phyloP scores from a whole-genome alignment of 805 yeast species.

The Kuraishia piskuri region DNA sequence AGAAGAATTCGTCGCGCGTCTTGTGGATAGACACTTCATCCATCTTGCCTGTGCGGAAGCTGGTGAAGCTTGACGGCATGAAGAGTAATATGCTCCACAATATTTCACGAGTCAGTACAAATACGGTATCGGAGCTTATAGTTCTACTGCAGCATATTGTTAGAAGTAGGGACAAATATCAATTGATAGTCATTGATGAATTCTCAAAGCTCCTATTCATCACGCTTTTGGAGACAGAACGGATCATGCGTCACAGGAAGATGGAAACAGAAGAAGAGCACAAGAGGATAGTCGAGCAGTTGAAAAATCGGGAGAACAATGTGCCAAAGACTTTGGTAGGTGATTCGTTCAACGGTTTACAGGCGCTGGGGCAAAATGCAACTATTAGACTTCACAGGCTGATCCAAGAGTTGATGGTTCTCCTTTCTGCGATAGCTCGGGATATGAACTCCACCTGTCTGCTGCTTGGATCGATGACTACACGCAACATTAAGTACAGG shows the following conservation, averaged over 20 bases:
- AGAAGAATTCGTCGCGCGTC: conserved; percentile 1
- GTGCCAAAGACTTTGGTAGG: not conserved
- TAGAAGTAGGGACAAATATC: conserved; percentile 12
- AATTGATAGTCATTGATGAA: conserved; percentile 18
- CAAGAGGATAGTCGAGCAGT: not conserved
- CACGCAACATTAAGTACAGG: not conserved
- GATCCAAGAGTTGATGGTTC: not conserved
- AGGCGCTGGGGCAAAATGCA: not conserved
- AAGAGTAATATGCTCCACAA: not conserved
- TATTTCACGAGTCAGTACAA: not conserved
- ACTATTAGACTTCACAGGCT: not conserved
- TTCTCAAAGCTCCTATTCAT: conserved; percentile 16
- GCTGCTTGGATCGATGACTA: not conserved
- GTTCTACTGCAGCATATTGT: conserved; percentile 5
- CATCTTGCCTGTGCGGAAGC: conserved; percentile 3
- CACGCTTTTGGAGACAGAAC: not conserved
- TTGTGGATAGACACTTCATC: conserved; percentile 7
- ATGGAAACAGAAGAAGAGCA: not conserved
- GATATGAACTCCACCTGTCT: not conserved
- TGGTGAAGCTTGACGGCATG: conserved; percentile 3
- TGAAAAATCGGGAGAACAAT: not conserved
- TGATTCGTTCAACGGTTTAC: not conserved
- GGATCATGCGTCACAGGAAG: not conserved
- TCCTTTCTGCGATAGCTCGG: not conserved
- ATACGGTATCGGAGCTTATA: not conserved